Evolutionary conservation across 2,329 filamentous ascomycete species (phyloP).

Genomic region (Cladosporium phlei): DNA sequence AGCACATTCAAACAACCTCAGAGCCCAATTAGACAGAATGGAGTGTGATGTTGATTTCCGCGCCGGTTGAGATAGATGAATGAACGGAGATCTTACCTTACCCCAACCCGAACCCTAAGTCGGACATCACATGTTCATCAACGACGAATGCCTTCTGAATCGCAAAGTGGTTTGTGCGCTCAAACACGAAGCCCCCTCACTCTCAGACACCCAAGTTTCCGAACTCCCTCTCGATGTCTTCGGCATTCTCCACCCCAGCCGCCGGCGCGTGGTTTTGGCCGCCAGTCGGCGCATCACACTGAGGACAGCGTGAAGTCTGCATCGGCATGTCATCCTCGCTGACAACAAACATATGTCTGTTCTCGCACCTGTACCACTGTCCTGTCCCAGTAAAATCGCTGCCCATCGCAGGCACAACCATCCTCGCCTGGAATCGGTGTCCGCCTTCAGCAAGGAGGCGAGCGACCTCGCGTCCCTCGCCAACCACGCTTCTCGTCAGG

Average conservation of each 20-base stretch:
- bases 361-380: constrained; percentile 58
- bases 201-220: constrained; percentile 9
- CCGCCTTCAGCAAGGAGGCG: constrained; percentile 43
- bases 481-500: constrained; percentile 33
- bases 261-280: constrained; percentile 49
- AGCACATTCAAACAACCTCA: too few species aligned
- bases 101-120: too few species aligned
- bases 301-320: constrained; percentile 56
- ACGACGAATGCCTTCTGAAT: too few species aligned
- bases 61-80: too few species aligned
- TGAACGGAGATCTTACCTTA: too few species aligned
- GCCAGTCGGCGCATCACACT: constrained; percentile 57
- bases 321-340: constrained; percentile 53
- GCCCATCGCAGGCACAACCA: constrained; percentile 47
- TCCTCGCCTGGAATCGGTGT: constrained; percentile 50
- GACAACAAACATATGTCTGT: constrained; percentile 47
- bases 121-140: too few species aligned
- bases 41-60: too few species aligned
- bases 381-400: constrained; percentile 43
- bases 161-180: too few species aligned
- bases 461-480: constrained; percentile 43
- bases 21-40: too few species aligned
- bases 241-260: constrained; percentile 49
- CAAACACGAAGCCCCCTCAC: too few species aligned
- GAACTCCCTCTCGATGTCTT: constrained; percentile 44